Conservation (phyloP, 257 asterid species). For the Euphrasia confusa region DNA sequence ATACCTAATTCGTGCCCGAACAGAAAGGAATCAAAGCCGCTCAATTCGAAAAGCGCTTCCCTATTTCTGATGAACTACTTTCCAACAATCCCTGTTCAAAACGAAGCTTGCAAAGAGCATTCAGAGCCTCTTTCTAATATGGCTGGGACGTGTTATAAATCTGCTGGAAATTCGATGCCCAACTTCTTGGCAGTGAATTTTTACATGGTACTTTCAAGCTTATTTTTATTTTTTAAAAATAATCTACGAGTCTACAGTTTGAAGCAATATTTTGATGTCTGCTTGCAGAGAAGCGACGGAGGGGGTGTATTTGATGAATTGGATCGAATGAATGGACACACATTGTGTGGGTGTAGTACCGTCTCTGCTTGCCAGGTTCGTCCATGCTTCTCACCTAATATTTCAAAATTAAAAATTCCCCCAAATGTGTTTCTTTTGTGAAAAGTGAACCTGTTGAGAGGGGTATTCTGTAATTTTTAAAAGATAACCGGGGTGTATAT, state of each 20-base stretch:
- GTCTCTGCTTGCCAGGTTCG: constrained; percentile 87
- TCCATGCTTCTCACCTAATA: constrained; percentile 1
- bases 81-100: constrained; percentile 86
- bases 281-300: constrained; percentile 94
- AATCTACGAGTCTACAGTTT: background rate
- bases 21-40: constrained; percentile 87
- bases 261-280: constrained; percentile 22
- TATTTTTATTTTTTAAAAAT: constrained; percentile 1
- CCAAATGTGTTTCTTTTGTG: background rate
- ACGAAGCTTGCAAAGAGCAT: constrained; percentile 90
- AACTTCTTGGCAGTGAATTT: constrained; percentile 88
- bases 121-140: constrained; percentile 62
- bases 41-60: constrained; percentile 68
- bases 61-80: constrained; percentile 80
- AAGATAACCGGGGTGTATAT: background rate
- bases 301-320: constrained; percentile 85
- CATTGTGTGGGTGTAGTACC: constrained; percentile 77
- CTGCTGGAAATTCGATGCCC: constrained; percentile 81
- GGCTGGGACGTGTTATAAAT: constrained; percentile 69
- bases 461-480: background rate
- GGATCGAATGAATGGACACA: constrained; percentile 86
- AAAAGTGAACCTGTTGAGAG: background rate
- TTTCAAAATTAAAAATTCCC: background rate
- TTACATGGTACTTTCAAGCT: constrained; percentile 70
- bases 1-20: constrained; percentile 69